These are phyloP conservation scores for Solanum gandarillasii DNA, from an alignment of 257 asterid species.

Conservation along the genomic window DNA sequence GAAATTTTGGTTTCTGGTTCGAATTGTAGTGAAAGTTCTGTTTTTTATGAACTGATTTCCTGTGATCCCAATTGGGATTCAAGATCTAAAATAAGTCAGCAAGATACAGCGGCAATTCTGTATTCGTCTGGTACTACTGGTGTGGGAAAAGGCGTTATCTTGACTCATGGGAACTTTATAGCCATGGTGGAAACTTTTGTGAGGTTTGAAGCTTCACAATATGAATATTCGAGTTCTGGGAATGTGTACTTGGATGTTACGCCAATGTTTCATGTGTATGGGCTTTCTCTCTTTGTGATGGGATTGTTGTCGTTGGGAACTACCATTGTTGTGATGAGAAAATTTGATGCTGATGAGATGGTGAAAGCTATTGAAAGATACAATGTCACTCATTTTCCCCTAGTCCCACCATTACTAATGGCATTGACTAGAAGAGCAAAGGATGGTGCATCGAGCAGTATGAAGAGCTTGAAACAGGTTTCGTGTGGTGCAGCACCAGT, in stretches of 20 bases:
- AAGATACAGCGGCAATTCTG: slow-evolving; percentile 62
- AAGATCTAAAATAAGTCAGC: slow-evolving; percentile 36
- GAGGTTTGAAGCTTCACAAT: slow-evolving; percentile 55
- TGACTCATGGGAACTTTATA: slow-evolving; percentile 64
- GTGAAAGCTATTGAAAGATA: slow-evolving; percentile 47
- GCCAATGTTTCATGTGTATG: slow-evolving; percentile 80
- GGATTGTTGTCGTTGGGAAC: slow-evolving; percentile 68
- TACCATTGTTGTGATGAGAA: slow-evolving; percentile 50
- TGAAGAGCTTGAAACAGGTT: slow-evolving; percentile 61
- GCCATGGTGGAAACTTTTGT: slow-evolving; percentile 51
- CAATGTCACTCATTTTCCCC: slow-evolving; percentile 55
- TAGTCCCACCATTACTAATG: slow-evolving; percentile 54
- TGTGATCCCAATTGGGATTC: slow-evolving; percentile 53
- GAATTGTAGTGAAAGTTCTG: slow-evolving; percentile 9
- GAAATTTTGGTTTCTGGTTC: slow-evolving; percentile 12
- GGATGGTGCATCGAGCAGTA: slow-evolving; percentile 8
- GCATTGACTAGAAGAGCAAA: slow-evolving; percentile 44
- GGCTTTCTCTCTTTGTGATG: slow-evolving; percentile 52
- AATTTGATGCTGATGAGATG: slow-evolving; percentile 53
- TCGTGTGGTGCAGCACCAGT: slow-evolving; percentile 78
- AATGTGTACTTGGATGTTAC: slow-evolving; percentile 48
- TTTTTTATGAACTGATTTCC: slow-evolving; percentile 29
- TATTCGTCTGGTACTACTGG: slow-evolving; percentile 85
- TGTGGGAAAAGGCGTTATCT: slow-evolving; percentile 47
- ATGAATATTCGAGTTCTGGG: slow-evolving; percentile 26